Base-by-base conservation (phyloP, 441 rosid species). In the Daphne laureola region DNA sequence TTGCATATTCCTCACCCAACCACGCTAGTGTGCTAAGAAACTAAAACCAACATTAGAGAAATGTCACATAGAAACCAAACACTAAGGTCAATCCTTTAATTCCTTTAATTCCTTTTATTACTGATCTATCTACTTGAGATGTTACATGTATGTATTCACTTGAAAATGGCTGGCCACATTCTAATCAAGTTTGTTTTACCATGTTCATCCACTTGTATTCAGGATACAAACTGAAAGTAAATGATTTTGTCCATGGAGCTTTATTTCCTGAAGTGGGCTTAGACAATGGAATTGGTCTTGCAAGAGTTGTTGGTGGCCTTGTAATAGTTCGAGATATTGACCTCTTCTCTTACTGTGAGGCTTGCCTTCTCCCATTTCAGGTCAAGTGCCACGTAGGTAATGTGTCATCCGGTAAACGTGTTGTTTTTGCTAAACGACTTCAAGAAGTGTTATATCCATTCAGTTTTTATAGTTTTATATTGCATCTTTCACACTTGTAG, bases 281-380 rank as follows among this genome's bases (percentile, higher is more conserved):
- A 47, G 84, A 78, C 68, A 65, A 76, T 67, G 78, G 74, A 51
- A 63, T 75, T 45, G 98, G 97, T 43, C 84, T 72, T 62, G 97
- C 87, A 1, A 95, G 97, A 43, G 98, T 97, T 67, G 88, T 70
- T 5, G 97, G 96, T 21, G 99, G 97, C 59, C 85, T 84, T 31
- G 99, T 93, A 64, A 67, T 83, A 46, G 97, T 93, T 43, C 76
- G 93, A 65, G 99, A 86, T 71, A 80, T 90, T 8, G 90, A 93
- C 52, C 82, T 82, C 27, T 90, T 83, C 79, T 90, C 99, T 4
- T 90, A 79, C 58, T 93, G 97, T 3, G 96, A 93, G 62, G 80
- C 90, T 25, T 93, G 99, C 78, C 71, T 93, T 84, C 90, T 87
- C 46, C 97, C 99, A 0, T 85, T 93, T 66, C 94, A 90, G 61